These are phyloP conservation scores for Penicilliopsis zonata DNA, from an alignment of 495 filamentous ascomycete genomes.

Conservation along the genomic window DNA sequence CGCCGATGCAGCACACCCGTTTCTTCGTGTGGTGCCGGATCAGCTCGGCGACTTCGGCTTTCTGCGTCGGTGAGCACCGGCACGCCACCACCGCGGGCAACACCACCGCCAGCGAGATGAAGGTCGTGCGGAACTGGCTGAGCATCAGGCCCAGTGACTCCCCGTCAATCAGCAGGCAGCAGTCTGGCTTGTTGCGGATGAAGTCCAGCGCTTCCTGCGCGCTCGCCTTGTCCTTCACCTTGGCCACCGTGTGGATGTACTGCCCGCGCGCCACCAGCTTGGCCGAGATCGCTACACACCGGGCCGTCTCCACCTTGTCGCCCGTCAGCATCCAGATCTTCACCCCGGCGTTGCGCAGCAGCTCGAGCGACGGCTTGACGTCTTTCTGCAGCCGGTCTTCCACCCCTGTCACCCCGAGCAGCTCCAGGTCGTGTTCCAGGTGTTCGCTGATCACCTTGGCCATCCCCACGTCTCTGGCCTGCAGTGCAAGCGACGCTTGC, in stretches of 20 bases:
- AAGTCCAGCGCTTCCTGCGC: conserved; percentile 82
- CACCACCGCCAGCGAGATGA: conserved; percentile 78
- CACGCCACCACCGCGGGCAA: conserved; percentile 92
- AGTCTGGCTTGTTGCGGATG: conserved; percentile 73
- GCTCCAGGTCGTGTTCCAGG: conserved; percentile 79
- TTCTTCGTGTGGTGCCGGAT: conserved; percentile 91
- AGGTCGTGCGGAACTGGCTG: conserved; percentile 64
- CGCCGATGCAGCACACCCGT: conserved; percentile 90
- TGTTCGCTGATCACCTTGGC: conserved; percentile 64
- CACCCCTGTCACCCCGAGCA: conserved; percentile 92
- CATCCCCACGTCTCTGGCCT: conserved; percentile 69
- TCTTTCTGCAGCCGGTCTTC: conserved; percentile 93
- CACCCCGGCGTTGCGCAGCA: conserved; percentile 95
- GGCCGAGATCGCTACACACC: conserved; percentile 88
- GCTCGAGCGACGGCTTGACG: conserved; percentile 88
- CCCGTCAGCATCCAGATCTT: conserved; percentile 99
- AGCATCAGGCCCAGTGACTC: conserved; percentile 78
- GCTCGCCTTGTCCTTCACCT: conserved; percentile 41
- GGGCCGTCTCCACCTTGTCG: conserved; percentile 96
- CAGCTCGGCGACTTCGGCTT: conserved; percentile 82
- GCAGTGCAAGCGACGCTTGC: conserved; percentile 67
- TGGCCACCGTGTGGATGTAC: conserved; percentile 88
- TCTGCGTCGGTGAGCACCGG: conserved; percentile 94
- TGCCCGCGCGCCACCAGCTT: conserved; percentile 93
- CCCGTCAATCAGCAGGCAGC: conserved; percentile 91